These are phyloP conservation scores for Oemleria cerasiformis DNA, from an alignment of 306 rosid genomes.

Conservation along the genomic window DNA sequence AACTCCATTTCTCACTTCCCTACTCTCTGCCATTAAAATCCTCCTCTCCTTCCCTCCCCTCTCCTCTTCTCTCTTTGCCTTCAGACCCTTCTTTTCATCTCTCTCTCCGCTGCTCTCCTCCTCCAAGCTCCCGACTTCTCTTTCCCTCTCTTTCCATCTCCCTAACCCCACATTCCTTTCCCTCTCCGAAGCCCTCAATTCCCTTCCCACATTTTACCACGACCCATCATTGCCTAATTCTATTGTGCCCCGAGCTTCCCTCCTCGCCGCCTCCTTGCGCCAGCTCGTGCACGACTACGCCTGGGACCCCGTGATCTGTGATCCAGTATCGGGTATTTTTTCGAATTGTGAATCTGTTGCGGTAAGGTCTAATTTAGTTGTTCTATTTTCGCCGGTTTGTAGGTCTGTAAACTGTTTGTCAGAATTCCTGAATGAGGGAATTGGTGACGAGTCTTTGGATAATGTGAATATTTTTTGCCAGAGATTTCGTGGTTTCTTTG, in stretches of 20 bases:
- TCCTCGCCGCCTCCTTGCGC: constrained; percentile 46
- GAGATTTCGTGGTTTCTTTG: constrained; percentile 32
- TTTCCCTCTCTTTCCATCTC: constrained; percentile 50
- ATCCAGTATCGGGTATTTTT: constrained; percentile 30
- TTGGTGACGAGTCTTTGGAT: constrained; percentile 3
- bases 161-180: constrained; percentile 29
- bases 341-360: constrained; percentile 17
- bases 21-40: constrained; percentile 37
- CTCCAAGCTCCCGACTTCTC: constrained; percentile 44
- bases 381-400: constrained; percentile 46
- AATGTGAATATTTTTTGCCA: constrained; percentile 23
- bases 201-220: constrained; percentile 15
- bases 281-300: constrained; percentile 60
- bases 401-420: constrained; percentile 23
- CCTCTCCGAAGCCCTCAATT: constrained; percentile 37
- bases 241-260: constrained; percentile 31
- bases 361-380: constrained; percentile 57
- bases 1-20: constrained; percentile 30
- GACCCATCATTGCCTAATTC: background rate
- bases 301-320: constrained; percentile 46
- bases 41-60: constrained; percentile 53
- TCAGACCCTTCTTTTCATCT: constrained; percentile 65
- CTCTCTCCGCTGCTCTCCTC: constrained; percentile 66
- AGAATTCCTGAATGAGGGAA: constrained; percentile 31
- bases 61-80: constrained; percentile 69